A percentile compares a stretch with the other conserved stretches of the same genome.
Evolutionary conservation across 495 filamentous ascomycete species (phyloP).

Genomic region (Hamigera avellanea): DNA sequence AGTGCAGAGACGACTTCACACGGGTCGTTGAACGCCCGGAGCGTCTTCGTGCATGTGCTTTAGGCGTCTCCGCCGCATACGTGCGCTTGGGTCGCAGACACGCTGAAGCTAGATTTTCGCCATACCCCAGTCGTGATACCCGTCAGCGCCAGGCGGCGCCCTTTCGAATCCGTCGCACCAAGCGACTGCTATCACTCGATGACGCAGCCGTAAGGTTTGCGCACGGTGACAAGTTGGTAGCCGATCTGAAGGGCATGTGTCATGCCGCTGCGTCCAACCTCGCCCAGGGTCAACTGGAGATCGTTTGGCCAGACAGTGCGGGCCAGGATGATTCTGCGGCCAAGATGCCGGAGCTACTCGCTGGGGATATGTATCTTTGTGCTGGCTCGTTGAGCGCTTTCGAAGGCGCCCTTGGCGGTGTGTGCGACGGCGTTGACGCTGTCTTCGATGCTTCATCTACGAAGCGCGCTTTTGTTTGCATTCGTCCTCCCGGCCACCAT

Average conservation of each 20-base stretch:
- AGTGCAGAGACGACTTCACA: slow-evolving; percentile 45
- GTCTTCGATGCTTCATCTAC: slow-evolving; percentile 52
- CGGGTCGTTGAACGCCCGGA: slow-evolving; percentile 89
- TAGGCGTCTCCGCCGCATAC: slow-evolving; percentile 81
- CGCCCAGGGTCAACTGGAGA: slow-evolving; percentile 60
- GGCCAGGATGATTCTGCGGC: slow-evolving; percentile 27
- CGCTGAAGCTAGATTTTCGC: slow-evolving; percentile 53
- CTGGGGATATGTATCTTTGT: slow-evolving; percentile 84
- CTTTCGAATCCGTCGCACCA: slow-evolving; percentile 70
- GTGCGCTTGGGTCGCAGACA: slow-evolving; percentile 76
- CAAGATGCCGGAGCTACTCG: slow-evolving; percentile 47
- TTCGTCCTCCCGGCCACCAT: slow-evolving; percentile 86
- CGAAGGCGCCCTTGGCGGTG: slow-evolving; percentile 78
- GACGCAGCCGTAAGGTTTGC: slow-evolving; percentile 68
- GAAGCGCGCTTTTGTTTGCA: slow-evolving; percentile 68
- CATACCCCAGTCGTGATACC: slow-evolving; percentile 43
- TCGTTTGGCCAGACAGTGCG: slow-evolving; percentile 46
- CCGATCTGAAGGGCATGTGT: slow-evolving; percentile 78
- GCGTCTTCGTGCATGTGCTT: slow-evolving; percentile 69
- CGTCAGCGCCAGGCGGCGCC: slow-evolving; percentile 48
- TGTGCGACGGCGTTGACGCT: slow-evolving; percentile 81
- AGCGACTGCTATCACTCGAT: slow-evolving; percentile 48
- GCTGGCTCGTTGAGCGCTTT: slow-evolving; percentile 75
- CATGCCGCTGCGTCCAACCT: slow-evolving; percentile 62
- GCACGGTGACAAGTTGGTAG: slow-evolving; percentile 83